Evolutionary conservation across 225 moss, liverwort and hornwort genomes (phyloP), one percentile per base, ranked within the genome.

Genomic region (Pleurozium schreberi): DNA sequence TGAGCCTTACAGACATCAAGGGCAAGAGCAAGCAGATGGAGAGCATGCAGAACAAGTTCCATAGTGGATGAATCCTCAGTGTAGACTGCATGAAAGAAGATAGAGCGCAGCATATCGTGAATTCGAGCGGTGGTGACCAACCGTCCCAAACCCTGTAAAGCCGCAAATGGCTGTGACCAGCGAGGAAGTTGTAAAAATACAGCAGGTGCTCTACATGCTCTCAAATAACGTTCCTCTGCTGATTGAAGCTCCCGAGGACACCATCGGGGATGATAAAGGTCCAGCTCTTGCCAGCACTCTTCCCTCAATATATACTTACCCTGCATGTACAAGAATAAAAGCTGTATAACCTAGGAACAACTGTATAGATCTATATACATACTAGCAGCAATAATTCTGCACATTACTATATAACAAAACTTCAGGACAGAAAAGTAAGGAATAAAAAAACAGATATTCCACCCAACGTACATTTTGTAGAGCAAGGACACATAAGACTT

Each of bases 251-350:
- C 97, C 82, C 97, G 94, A 79, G 94, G 93, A 88, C 92, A 95
- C 98, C 98, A 98, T 79, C 98, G 95, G 83, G 97, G 97, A 93
- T 97, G 98, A 93, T 98, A 98, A 43, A 98, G 95, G 89, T 98
- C 98, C 92, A 98, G 87, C 80, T 98, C 98, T 84, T 88, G 87
- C 98, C 98, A 98, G 91, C 96, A 95, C 85, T 96, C 97, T 83
- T 97, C 92, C 79, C 92, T 94, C 74, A 98, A 87, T 64, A 93
- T 87, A 91, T 95, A 98, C 91, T 96, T 98, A 69, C 98, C 96
- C 98, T 93, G 57, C 20, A 73, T 36, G 55, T 47, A 70, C 80
- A 93, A 88, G 40, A 83, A 84, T 26, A 79, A 88, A 31, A 82
- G 59, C 53, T 82, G 11, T 73, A 53, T 65, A 89, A 87, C 74